Percentiles rank a stretch among this genome's conserved stretches.
Evolutionary conservation across 495 filamentous ascomycete species (phyloP).

Genomic region (Bacidia rubella): DNA sequence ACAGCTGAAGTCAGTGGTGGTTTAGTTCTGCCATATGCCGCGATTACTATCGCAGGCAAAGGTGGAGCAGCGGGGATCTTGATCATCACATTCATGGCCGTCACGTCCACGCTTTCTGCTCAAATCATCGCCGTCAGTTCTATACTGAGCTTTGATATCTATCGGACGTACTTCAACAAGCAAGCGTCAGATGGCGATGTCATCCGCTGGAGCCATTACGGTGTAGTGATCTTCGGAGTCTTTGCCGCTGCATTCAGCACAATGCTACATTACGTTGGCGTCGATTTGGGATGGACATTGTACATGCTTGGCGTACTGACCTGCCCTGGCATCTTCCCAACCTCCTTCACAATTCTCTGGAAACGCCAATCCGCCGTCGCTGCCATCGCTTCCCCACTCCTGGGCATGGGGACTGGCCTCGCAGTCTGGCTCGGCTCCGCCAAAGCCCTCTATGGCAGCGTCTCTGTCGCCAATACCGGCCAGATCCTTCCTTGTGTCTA

Average conservation of each 20-base stretch:
- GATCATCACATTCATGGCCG: slow-evolving; percentile 40
- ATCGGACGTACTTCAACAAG: slow-evolving; percentile 39
- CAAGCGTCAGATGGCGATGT: slow-evolving; percentile 29
- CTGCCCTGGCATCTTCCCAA: slow-evolving; percentile 35
- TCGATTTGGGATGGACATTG: slow-evolving; percentile 35
- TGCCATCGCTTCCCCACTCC: slow-evolving; percentile 31
- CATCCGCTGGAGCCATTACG: slow-evolving; percentile 33
- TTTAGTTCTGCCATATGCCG: slow-evolving; percentile 32
- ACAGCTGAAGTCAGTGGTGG: slow-evolving; percentile 31
- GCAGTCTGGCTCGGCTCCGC: slow-evolving; percentile 36
- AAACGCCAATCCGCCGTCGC: slow-evolving; percentile 29
- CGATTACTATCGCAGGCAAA: slow-evolving; percentile 34
- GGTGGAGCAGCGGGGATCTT: slow-evolving; percentile 35
- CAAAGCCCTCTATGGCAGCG: slow-evolving; percentile 27
- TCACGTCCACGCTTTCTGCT: slow-evolving; percentile 34
- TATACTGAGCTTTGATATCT: slow-evolving; percentile 42
- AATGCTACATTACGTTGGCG: slow-evolving; percentile 29
- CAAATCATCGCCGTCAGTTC: slow-evolving; percentile 42
- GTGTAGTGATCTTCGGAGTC: slow-evolving; percentile 34
- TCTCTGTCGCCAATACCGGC: slow-evolving; percentile 35
- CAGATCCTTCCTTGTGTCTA: slow-evolving; percentile 23
- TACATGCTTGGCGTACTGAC: slow-evolving; percentile 24
- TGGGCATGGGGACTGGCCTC: slow-evolving; percentile 30
- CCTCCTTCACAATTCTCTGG: slow-evolving; percentile 39
- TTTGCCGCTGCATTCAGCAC: slow-evolving; percentile 33